Base-by-base conservation (phyloP, 2,329 filamentous ascomycete genomes). In the Alternaria ethzedia region DNA sequence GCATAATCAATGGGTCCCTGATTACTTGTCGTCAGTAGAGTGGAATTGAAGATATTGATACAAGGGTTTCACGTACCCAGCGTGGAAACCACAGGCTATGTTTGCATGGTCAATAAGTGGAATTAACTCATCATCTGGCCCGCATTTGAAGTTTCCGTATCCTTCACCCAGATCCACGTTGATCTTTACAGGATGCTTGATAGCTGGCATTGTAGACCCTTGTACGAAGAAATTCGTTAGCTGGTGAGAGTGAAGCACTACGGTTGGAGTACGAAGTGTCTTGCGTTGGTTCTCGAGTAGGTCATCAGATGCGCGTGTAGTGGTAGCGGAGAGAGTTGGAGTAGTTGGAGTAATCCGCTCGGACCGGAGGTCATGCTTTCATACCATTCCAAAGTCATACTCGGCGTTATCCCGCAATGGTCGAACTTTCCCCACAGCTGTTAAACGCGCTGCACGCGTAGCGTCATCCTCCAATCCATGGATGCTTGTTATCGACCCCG, bases 1-100 rank as follows among this genome's bases (percentile, higher is more conserved):
- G 79, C 88, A 90, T 91, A 57, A 89, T 88, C n/a, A 87, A 71
- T 0, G 88, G 88, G 64, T 91, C 89, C 51, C 80, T 79, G 59
- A 4, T 51, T 41, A 41, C 36, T 23, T 26, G 5, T 12, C 9
- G 32, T 73, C 54, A 73, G 68, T 41, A 41, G 36, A 41, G 9
- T 21, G n/a, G 10, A 21, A 10, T 41, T 45, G n/a, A 52, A 26
- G 30, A 17, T 52, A 7, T 30, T 3, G 8, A n/a, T 10, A 12
- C 21, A 4, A 17, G 13, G 12, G 32, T 10, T 15, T 20, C 2
- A 58, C 65, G 15, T 66, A 77, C 75, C 76, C 78, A 60, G 83
- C 86, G 63, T 88, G 86, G 65, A 86, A 87, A 2, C 86, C 87
- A 70, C 87, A 90, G 9, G 88, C 88, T 28, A 90, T 80, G 68